Conservation (phyloP, 345 rosid genomes). For the Noccaea caerulescens region DNA sequence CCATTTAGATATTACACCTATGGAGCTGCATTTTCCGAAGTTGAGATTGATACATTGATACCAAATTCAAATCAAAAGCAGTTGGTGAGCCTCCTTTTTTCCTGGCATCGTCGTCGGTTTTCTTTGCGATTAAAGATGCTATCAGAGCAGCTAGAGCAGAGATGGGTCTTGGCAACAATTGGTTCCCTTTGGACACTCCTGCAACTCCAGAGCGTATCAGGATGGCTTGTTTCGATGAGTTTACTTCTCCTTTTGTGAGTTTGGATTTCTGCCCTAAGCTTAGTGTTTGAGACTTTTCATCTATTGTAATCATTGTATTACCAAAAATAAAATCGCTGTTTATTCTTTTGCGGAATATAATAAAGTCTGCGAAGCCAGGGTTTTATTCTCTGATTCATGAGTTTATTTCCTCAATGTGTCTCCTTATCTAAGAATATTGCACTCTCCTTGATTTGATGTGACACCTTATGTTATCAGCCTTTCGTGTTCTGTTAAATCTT, state of each 20-base stretch:
- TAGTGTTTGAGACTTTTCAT: slow-evolving; percentile 54
- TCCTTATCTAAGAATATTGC: too few relatives aligned
- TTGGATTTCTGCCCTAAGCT: slow-evolving; percentile 72
- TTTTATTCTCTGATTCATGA: too few relatives aligned
- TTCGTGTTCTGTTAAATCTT: too few relatives aligned
- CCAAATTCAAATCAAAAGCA: slow-evolving; percentile 87
- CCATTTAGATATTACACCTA: slow-evolving; percentile 83
- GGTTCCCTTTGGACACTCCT: slow-evolving; percentile 94
- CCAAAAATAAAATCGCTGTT: too few relatives aligned
- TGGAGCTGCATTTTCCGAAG: slow-evolving; percentile 93
- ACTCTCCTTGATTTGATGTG: too few relatives aligned
- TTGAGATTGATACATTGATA: slow-evolving; percentile 85
- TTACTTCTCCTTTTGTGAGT: slow-evolving; percentile 56
- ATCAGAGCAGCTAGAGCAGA: slow-evolving; percentile 80
- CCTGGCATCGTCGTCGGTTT: slow-evolving; percentile 78
- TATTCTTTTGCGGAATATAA: too few relatives aligned
- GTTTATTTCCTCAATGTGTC: too few relatives aligned
- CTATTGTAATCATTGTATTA: too few relatives aligned
- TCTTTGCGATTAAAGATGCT: slow-evolving; percentile 84
- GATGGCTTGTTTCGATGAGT: slow-evolving; percentile 90
- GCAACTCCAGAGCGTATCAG: slow-evolving; percentile 95
- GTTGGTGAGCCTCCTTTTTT: slow-evolving; percentile 98
- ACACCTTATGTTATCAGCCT: too few relatives aligned
- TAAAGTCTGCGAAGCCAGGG: too few relatives aligned
- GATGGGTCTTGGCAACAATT: slow-evolving; percentile 53